phyloP scores from a whole-genome alignment of 2,329 filamentous ascomycete genomes.

The Cryphonectria carpinicola region DNA sequence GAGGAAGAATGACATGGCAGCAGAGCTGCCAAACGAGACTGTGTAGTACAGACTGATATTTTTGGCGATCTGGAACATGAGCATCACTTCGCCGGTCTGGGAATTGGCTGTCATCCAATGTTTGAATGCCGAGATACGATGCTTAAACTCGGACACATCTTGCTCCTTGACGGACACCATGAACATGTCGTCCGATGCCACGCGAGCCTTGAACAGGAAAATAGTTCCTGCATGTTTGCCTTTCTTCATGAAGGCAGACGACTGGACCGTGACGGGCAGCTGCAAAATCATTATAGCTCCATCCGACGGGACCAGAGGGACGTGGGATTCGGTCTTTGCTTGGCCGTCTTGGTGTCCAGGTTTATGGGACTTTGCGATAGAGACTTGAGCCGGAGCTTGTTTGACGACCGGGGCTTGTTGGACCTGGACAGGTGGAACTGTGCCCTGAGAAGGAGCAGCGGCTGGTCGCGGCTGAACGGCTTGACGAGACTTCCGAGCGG shows the following conservation, averaged over 20 bases:
- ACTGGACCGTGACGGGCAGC: background rate
- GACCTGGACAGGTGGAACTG: background rate
- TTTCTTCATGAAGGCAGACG: background rate
- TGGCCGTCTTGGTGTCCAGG: background rate
- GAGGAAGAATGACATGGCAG: constrained; percentile 10
- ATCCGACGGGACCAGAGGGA: background rate
- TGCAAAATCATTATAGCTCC: constrained; percentile 3
- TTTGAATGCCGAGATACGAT: constrained; percentile 2
- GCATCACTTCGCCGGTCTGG: constrained; percentile 12
- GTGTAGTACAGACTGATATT: constrained; percentile 13
- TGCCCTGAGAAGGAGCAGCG: background rate
- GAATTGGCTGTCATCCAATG: constrained; percentile 5
- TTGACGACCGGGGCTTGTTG: background rate
- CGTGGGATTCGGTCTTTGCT: too few relatives aligned
- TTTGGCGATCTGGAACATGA: constrained; percentile 13
- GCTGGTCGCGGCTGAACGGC: background rate
- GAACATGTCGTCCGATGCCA: constrained; percentile 4
- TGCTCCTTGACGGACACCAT: constrained; percentile 17
- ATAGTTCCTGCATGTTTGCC: constrained; percentile 9
- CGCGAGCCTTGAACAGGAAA: constrained; percentile 9
- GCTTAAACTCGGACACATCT: constrained; percentile 10
- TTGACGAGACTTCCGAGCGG: background rate
- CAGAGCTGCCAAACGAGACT: constrained; percentile 6
- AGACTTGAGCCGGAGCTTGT: background rate
- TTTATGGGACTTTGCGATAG: background rate